Percentiles rank a stretch among this genome's conserved stretches.
Evolutionary conservation across 202 grass and related monocot genomes (phyloP).

Genomic region (Brachypodium distachyon): DNA sequence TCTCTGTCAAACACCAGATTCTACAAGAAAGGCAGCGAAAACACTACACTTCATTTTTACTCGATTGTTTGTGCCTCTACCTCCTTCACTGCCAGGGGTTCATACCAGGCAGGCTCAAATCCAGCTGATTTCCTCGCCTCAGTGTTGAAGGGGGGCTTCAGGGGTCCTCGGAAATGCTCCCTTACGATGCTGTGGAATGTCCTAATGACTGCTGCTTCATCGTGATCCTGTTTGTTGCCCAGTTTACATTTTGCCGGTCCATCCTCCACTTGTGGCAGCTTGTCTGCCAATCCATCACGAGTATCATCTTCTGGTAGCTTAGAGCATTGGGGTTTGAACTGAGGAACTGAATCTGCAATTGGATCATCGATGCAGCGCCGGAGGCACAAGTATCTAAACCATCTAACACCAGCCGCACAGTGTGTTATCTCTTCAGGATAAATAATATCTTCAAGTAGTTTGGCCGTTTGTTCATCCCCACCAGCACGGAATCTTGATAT

Average conservation of each 20-base stretch:
- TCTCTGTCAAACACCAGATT: not conserved
- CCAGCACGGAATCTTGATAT: conserved; percentile 68
- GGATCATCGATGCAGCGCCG: not conserved
- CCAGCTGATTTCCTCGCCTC: conserved; percentile 67
- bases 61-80: not conserved
- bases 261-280: not conserved
- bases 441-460: conserved; percentile 58
- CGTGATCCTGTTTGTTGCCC: not conserved
- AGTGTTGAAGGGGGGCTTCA: conserved; percentile 74
- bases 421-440: conserved; percentile 93
- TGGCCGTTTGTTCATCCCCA: conserved; percentile 74
- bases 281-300: not conserved
- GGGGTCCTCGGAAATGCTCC: conserved; percentile 63
- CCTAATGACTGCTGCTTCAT: conserved; percentile 32
- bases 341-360: not conserved
- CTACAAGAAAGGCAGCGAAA: not conserved
- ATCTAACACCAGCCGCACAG: conserved; percentile 71
- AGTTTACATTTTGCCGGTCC: not conserved
- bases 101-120: conserved; percentile 77
- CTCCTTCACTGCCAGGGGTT: conserved; percentile 58
- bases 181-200: conserved; percentile 62
- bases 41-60: not conserved
- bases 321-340: not conserved
- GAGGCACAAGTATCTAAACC: conserved; percentile 76
- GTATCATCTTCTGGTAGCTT: not conserved